Evolutionary conservation across 495 filamentous ascomycete genomes (phyloP), one percentile per base, ranked within the genome.

Genomic region (Beverwykella pulmonaria): DNA sequence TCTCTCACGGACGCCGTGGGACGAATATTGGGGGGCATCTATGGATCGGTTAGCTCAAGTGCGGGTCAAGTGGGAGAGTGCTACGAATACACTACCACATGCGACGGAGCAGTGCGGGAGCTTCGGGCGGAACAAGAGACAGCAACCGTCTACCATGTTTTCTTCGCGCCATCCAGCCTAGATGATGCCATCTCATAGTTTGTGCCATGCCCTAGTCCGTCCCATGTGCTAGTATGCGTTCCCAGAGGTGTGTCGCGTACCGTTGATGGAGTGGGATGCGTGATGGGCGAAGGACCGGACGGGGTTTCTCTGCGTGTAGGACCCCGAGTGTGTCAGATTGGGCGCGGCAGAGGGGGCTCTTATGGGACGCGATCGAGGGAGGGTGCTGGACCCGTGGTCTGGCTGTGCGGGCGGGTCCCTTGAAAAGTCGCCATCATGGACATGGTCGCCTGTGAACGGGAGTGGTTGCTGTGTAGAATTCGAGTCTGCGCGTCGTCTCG

Each of bases 261-360:
- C 88, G 68, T 82, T 76, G 63, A 83, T 73, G 30, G 84, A 85
- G 67, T 88, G 84, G 41, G 89, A 82, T 5, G 90, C 87, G 32
- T 90, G 85, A 64, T 92, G 90, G 59, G 90, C 87, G 67, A 90
- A 94, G 4, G 91, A 93, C 58, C 92, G 83, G 44, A 85, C 86
- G 7, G 90, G 90, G 36, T 89, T 88, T 71, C 88, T 81, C 66
- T 88, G 82, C 54, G 79, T 82, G 52, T 77, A 76, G 6, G 82
- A 73, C 15, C 82, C 80, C 25, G 78, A 74, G 41, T 74, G 56
- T 39, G 64, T 61, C 23, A 69, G 63, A 46, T 26, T 50, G 20
- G 72, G 65, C 0, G 59, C 44, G 25, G 68, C 54, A 47, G 73
- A 69, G 7, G 53, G 47, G 2, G 74, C 62, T 61, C 67, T 60